Evolutionary conservation across 306 rosid genomes (phyloP).

Genomic region (Corylus avellana): DNA sequence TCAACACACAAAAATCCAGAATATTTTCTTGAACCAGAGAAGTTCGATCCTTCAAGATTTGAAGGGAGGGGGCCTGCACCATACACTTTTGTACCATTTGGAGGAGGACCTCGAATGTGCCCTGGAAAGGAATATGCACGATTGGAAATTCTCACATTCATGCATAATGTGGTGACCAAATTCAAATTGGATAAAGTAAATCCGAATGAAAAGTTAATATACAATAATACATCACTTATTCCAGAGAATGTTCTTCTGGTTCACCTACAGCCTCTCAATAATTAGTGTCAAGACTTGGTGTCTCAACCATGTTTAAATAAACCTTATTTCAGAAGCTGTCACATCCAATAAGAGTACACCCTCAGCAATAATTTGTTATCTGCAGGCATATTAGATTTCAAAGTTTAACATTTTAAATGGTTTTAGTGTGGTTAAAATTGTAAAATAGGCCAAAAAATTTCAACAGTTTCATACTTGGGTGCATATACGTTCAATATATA

Average conservation of each 20-base stretch:
- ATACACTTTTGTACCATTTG: conserved; percentile 24
- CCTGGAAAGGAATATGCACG: conserved; percentile 28
- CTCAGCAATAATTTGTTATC: too few species aligned
- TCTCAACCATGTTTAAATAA: too few species aligned
- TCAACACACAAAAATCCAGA: conserved; percentile 21
- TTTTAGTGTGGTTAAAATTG: too few species aligned
- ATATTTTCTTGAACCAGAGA: conserved; percentile 22
- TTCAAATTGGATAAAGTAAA: conserved; percentile 18
- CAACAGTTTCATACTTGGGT: too few species aligned
- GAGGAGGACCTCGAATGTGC: conserved; percentile 34
- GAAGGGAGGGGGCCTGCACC: conserved; percentile 26
- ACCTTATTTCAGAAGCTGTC: background rate
- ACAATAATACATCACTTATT: background rate
- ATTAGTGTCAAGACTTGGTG: background rate
- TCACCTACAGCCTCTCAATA: background rate
- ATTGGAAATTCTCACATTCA: conserved; percentile 10
- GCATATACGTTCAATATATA: too few species aligned
- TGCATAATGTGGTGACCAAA: conserved; percentile 24
- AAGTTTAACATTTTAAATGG: too few species aligned
- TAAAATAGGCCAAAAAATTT: too few species aligned
- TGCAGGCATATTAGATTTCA: too few species aligned
- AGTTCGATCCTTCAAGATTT: conserved; percentile 29
- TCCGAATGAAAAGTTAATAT: conserved; percentile 1
- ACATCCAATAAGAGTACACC: too few species aligned
- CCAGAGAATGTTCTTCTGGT: conserved; percentile 9